Base-by-base conservation (phyloP, 2,329 filamentous ascomycete species). In the Periconia sp. region DNA sequence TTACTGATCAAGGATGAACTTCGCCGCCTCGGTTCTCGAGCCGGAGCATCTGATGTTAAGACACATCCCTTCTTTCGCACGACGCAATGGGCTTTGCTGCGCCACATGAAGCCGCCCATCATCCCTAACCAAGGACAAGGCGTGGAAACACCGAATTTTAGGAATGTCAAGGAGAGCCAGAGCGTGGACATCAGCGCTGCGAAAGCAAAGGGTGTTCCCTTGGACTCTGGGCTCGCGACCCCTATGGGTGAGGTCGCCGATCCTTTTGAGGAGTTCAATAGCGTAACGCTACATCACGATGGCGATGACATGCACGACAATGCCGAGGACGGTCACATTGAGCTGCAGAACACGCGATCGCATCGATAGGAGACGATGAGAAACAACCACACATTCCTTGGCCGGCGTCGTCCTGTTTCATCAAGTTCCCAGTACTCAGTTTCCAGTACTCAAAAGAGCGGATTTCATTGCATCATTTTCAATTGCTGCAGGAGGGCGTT, bases 221-320 rank as follows among this genome's bases (percentile, higher is more conserved):
- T 96, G 48, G 91, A 96, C 65, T 92, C 87, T 30, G 89, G 89
- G 1, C 77, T 95, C 39, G 83, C 87, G 2, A 97, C 92, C 3
- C 92, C 92, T 1, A 89, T 88, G 31, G 88, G 80, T 25, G 92
- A 96, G 66, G 65, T 86, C 25, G 78, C 83, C 3, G 94, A 99
- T 78, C 94, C 94, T 2, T 99, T 99, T 66, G 89, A 96, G 71
- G 94, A 97, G 70, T 99, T 99, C 73, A 99, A 97, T 78, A 95
- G 90, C 66, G 92, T 99, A 29, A 99, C 94, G 36, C 78, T 99
- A 49, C 92, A 97, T 70, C 94, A 99, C 66, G 94, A 97, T 43
- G 94, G 91, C 12, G 92, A 96, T 57, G 88, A 91, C 40, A 69
- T 74, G 36, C 77, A 84, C 44, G 57, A 66, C 21, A 48, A 58